These are phyloP conservation scores for Plasmopara muralis DNA, from an alignment of 352 stramenopile species.

Conservation along the genomic window DNA sequence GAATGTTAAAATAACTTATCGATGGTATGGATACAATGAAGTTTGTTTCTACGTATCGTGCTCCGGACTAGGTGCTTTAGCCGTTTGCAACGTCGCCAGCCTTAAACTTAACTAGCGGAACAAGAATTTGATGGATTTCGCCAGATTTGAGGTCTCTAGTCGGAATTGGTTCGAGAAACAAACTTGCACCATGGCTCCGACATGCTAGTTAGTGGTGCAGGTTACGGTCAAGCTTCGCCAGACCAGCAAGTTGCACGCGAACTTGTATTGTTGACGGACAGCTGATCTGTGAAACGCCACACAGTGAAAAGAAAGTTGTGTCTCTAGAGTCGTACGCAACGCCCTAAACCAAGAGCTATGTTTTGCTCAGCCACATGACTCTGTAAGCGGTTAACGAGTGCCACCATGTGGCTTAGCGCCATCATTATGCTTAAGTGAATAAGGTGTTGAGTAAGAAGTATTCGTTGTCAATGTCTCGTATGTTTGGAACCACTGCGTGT, in stretches of 20 bases:
- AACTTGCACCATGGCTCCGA: constrained; percentile 70
- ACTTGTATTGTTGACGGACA: constrained; percentile 42
- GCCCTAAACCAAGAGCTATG: constrained; percentile 78
- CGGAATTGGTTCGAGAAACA: constrained; percentile 16
- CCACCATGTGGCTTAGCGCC: constrained; percentile 83
- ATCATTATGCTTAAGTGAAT: constrained; percentile 85
- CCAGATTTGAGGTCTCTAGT: too few relatives aligned
- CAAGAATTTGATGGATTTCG: too few relatives aligned
- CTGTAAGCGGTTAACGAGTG: constrained; percentile 88
- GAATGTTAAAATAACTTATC: too few relatives aligned
- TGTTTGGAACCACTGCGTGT: constrained; percentile 83
- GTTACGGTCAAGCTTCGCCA: constrained; percentile 68
- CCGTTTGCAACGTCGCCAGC: too few relatives aligned
- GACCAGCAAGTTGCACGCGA: constrained; percentile 48
- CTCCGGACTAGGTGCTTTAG: too few relatives aligned
- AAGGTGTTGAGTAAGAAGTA: constrained; percentile 60
- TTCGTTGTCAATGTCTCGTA: constrained; percentile 36
- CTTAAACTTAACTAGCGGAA: too few relatives aligned
- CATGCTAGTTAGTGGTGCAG: constrained; percentile 71
- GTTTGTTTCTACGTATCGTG: too few relatives aligned
- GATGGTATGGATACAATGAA: too few relatives aligned
- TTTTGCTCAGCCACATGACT: constrained; percentile 69
- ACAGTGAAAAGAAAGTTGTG: constrained; percentile 54
- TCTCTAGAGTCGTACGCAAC: constrained; percentile 74
- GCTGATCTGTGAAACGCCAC: constrained; percentile 54